Evolutionary conservation across 192 early-diverging fungal genomes (phyloP).

Genomic region (Kappamyces sp.): DNA sequence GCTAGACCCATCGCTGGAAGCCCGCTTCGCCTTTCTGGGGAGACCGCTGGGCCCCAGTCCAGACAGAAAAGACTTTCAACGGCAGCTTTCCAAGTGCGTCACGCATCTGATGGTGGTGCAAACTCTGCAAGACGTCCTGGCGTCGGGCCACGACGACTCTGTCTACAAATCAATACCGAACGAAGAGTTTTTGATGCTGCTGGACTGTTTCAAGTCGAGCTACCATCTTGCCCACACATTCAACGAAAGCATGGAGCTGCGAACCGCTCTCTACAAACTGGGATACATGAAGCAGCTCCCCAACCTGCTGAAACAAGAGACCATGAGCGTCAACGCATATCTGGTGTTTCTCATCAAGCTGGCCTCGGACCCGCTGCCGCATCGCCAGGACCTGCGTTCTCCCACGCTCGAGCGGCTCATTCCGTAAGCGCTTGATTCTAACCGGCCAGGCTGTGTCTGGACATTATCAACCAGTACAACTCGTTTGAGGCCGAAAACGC

Average conservation of each 20-base stretch:
- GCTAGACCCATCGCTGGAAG: background rate
- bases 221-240: conserved; percentile 79
- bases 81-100: conserved; percentile 84
- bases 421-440: conserved; percentile 35
- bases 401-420: conserved; percentile 66
- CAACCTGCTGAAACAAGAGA: conserved; percentile 89
- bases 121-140: conserved; percentile 71
- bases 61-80: conserved; percentile 70
- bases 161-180: conserved; percentile 54
- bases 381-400: conserved; percentile 39
- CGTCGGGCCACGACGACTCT: conserved; percentile 34
- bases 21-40: conserved; percentile 11
- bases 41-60: conserved; percentile 28
- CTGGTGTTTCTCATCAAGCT: conserved; percentile 66
- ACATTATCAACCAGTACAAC: conserved; percentile 58
- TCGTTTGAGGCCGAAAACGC: conserved; percentile 62
- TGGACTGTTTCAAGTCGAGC: conserved; percentile 74
- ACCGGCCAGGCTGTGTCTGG: background rate
- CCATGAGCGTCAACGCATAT: conserved; percentile 58
- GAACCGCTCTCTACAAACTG: conserved; percentile 72
- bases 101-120: conserved; percentile 84
- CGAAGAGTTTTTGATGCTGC: conserved; percentile 63
- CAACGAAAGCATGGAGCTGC: conserved; percentile 72
- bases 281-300: conserved; percentile 92
- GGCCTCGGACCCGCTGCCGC: conserved; percentile 48